Base-by-base conservation (phyloP, 1,139 yeast species). In the Diutina neorugosa region DNA sequence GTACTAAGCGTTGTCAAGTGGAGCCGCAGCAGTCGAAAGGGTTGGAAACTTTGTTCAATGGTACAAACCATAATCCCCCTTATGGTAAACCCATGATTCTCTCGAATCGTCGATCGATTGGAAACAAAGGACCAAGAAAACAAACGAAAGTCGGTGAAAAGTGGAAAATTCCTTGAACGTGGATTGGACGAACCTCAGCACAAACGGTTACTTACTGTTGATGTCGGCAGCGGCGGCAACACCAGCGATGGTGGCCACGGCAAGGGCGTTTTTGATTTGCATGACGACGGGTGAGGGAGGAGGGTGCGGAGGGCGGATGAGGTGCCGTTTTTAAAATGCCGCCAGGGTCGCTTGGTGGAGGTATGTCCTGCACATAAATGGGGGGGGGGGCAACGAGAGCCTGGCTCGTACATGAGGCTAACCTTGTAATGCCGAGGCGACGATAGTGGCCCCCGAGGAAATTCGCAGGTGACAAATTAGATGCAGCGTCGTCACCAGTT, bases 1-100 rank as follows among this genome's bases (percentile, higher is more conserved):
- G 37, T 31, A 31, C n/a, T 71, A 61, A 63, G 58, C 56, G 19
- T 48, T 40, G 37, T 31, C 37, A 31, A 9, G 37, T 31, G 14
- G 37, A 11, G n/a, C 14, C 37, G 37, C 12, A 11, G n/a, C 37
- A n/a, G n/a, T n/a, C n/a, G n/a, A n/a, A 9, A 31, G 37, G 37
- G 37, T 31, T 27, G 34, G 34, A n/a, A n/a, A n/a, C n/a, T n/a
- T n/a, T n/a, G n/a, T n/a, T n/a, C n/a, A n/a, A n/a, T n/a, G n/a
- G n/a, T n/a, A 27, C 34, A 27, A 27, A 27, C 34, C 34, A 5
- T 9, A 27, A 9, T 27, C 11, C 34, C 34, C 34, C 8, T 9
- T 12, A 12, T 27, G 34, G 34, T 12, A n/a, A n/a, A n/a, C n/a
- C 25, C 25, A 23, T 23, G 25, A 7, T 23, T 23, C n/a, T n/a